phyloP scores from a whole-genome alignment of 2,329 filamentous ascomycete species.

The Beauveria medogensis region DNA sequence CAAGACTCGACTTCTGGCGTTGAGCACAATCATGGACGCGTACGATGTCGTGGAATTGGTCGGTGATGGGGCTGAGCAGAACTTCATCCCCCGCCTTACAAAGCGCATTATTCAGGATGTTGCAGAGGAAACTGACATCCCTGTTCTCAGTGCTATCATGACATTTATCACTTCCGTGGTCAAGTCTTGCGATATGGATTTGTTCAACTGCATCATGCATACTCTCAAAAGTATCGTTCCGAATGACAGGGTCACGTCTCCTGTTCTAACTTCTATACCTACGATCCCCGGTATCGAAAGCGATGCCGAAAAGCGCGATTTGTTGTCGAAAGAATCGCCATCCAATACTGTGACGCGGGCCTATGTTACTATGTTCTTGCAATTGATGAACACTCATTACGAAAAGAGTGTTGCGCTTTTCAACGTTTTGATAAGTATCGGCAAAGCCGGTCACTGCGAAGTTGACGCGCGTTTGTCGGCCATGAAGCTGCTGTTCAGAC shows the following conservation, averaged over 20 bases:
- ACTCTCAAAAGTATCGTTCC: conserved; percentile 43
- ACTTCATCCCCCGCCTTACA: conserved; percentile 50
- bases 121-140: conserved; percentile 53
- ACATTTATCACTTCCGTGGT: conserved; percentile 58
- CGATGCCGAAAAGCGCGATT: conserved; percentile 14
- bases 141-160: conserved; percentile 57
- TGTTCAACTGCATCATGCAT: conserved; percentile 52
- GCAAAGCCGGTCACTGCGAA: conserved; percentile 50
- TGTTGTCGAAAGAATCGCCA: conserved; percentile 37
- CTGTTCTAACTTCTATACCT: conserved; percentile 25
- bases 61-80: conserved; percentile 49
- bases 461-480: conserved; percentile 64
- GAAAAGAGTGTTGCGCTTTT: conserved; percentile 57
- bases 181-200: conserved; percentile 45
- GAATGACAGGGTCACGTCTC: conserved; percentile 38
- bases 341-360: conserved; percentile 65
- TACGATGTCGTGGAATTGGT: conserved; percentile 52
- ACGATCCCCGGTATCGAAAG: conserved; percentile 18
- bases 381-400: conserved; percentile 58
- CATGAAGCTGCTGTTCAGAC: conserved; percentile 71
- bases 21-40: conserved; percentile 52
- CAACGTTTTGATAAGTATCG: conserved; percentile 55
- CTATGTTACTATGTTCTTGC: conserved; percentile 69
- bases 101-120: conserved; percentile 54
- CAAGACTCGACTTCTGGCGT: conserved; percentile 52